Evolutionary conservation across 345 rosid species (phyloP).

Genomic region (Aurinia saxatilis): DNA sequence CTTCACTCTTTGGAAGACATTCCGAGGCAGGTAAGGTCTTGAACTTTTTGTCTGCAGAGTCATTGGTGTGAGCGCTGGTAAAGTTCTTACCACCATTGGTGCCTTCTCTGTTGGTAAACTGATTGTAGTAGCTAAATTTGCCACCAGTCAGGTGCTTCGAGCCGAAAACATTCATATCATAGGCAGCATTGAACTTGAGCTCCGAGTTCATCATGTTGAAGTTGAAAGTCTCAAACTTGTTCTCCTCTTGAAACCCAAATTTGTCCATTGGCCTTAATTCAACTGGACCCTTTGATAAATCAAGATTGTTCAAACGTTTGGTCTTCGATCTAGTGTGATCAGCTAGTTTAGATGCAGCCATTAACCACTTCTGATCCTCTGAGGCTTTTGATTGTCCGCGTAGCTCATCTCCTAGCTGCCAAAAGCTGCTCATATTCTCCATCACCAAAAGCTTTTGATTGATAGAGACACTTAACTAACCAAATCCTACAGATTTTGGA

Average conservation of each 20-base stretch:
- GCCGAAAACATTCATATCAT: slow-evolving; percentile 57
- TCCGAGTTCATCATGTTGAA: slow-evolving; percentile 73
- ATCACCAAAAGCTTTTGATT: slow-evolving; percentile 6
- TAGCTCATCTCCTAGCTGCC: slow-evolving; percentile 95
- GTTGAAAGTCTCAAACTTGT: slow-evolving; percentile 41
- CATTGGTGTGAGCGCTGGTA: slow-evolving; percentile 35
- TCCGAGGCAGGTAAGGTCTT: slow-evolving; percentile 91
- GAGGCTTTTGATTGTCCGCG: slow-evolving; percentile 74
- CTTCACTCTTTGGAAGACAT: slow-evolving; percentile 83
- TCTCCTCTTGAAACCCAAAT: slow-evolving; percentile 71
- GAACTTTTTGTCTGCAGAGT: slow-evolving; percentile 28
- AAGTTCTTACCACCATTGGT: slow-evolving; percentile 31
- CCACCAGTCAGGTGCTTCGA: slow-evolving; percentile 45
- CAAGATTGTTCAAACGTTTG: slow-evolving; percentile 75
- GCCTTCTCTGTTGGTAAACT: slow-evolving; percentile 38
- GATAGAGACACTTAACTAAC: slow-evolving; percentile 3
- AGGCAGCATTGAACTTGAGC: slow-evolving; percentile 42
- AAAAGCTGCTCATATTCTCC: slow-evolving; percentile 46
- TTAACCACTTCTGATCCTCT: slow-evolving; percentile 79
- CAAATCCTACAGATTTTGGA: neutral
- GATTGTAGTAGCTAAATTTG: slow-evolving; percentile 56
- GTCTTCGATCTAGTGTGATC: slow-evolving; percentile 73
- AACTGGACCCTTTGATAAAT: slow-evolving; percentile 56
- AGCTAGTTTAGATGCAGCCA: slow-evolving; percentile 85
- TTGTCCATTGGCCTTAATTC: slow-evolving; percentile 59